Evolutionary conservation across 2,329 filamentous ascomycete species (phyloP).

Genomic region (Arthrobotrys entomopaga): DNA sequence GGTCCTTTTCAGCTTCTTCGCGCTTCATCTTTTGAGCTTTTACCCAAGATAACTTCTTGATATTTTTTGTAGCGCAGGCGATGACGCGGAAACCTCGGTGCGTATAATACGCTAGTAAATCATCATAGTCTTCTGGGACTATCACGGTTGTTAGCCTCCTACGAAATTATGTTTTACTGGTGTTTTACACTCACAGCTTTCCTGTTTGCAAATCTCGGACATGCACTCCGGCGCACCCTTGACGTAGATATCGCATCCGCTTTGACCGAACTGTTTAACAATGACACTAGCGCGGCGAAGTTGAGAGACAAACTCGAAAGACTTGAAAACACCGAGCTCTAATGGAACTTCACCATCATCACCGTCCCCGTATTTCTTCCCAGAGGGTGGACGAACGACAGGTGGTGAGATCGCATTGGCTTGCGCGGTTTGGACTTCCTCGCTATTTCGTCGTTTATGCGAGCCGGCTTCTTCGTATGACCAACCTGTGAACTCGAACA

Average conservation of each 20-base stretch:
- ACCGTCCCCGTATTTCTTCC: conserved; percentile 66
- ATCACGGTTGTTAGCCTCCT: conserved; percentile 25
- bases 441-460: conserved; percentile 77
- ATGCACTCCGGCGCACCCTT: conserved; percentile 98
- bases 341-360: conserved; percentile 64
- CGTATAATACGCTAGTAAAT: conserved; percentile 87
- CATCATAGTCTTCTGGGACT: conserved; percentile 89
- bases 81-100: conserved; percentile 97
- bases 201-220: conserved; percentile 86
- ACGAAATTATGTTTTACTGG: neutral
- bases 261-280: conserved; percentile 85
- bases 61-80: conserved; percentile 88
- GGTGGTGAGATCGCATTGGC: conserved; percentile 75
- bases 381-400: conserved; percentile 80
- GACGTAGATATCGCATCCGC: conserved; percentile 86
- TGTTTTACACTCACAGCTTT: conserved; percentile 73
- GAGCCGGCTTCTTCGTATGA: conserved; percentile 87
- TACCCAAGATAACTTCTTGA: conserved; percentile 89
- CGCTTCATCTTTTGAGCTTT: conserved; percentile 95
- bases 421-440: conserved; percentile 64
- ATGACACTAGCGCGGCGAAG: conserved; percentile 91
- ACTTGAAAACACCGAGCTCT: conserved; percentile 88
- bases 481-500: conserved; percentile 98
- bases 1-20: conserved; percentile 80
- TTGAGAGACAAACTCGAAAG: conserved; percentile 95